Evolutionary conservation across 148 eudicot genomes (phyloP).

Genomic region (Camellia granthamiana): DNA sequence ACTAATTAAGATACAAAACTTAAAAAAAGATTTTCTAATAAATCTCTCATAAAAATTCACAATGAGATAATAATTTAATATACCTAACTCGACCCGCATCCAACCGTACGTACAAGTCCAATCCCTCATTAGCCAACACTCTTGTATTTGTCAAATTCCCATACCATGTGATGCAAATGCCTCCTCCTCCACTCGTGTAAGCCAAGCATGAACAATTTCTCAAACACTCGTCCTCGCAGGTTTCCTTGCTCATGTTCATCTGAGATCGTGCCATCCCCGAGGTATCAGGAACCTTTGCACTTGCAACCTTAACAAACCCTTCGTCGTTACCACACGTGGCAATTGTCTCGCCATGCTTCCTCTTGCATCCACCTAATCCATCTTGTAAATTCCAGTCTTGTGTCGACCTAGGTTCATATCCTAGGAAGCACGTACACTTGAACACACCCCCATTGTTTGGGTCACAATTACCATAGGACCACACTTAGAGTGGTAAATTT

Average conservation of each 20-base stretch:
- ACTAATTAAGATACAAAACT: too few species aligned
- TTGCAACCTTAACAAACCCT: slow-evolving; percentile 37
- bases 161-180: not conserved
- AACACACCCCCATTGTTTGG: not conserved
- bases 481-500: too few species aligned
- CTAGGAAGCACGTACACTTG: not conserved
- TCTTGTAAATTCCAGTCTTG: slow-evolving; percentile 26
- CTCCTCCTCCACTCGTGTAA: not conserved
- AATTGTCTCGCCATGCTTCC: slow-evolving; percentile 20
- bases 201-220: not conserved
- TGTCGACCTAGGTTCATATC: not conserved
- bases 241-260: slow-evolving; percentile 1
- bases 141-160: not conserved
- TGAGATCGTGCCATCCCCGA: slow-evolving; percentile 14
- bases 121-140: not conserved
- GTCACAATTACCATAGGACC: not conserved
- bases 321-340: slow-evolving; percentile 35
- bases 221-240: not conserved
- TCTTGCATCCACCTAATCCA: slow-evolving; percentile 40
- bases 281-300: slow-evolving; percentile 51
- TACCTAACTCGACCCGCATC: not conserved
- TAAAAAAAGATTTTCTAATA: too few species aligned
- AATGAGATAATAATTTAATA: not conserved
- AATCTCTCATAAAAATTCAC: too few species aligned
- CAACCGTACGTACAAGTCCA: not conserved